phyloP scores from a whole-genome alignment of 1,284 basidiomycete species.

The Ustanciosporium gigantosporum region DNA sequence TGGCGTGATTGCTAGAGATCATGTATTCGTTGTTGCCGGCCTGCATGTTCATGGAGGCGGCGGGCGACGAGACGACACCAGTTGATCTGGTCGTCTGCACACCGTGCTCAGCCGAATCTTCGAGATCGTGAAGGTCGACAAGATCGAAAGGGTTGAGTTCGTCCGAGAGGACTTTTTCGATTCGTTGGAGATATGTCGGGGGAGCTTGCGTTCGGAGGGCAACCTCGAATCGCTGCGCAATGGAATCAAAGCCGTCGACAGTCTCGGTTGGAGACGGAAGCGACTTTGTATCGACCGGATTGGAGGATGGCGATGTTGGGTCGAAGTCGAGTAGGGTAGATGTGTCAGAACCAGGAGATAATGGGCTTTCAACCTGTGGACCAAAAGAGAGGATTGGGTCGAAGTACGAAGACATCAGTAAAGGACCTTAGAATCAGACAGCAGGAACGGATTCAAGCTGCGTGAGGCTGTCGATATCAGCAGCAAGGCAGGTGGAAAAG shows the following conservation, averaged over 20 bases:
- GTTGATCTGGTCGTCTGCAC: not conserved
- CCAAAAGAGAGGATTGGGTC: too few species aligned
- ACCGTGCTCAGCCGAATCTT: not conserved
- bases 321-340: constrained; percentile 30
- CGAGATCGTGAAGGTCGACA: constrained; percentile 7
- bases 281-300: constrained; percentile 1
- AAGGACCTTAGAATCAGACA: too few species aligned
- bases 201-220: constrained; percentile 2
- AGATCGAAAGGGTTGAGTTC: constrained; percentile 31
- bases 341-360: constrained; percentile 29
- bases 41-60: constrained; percentile 2
- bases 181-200: constrained; percentile 18
- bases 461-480: too few species aligned
- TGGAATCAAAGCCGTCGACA: not conserved
- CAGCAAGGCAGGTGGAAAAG: too few species aligned
- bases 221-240: not conserved
- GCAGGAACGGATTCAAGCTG: too few species aligned
- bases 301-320: constrained; percentile 1
- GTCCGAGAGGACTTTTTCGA: constrained; percentile 23
- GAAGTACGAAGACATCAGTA: too few species aligned
- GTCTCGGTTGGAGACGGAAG: constrained; percentile 21
- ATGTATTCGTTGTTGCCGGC: not conserved
- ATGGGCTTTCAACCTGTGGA: constrained; percentile 7
- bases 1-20: constrained; percentile 2
- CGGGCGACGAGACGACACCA: too few species aligned